A percentile compares a stretch with the other conserved stretches of the same genome.
Evolutionary conservation across 1,284 basidiomycete genomes (phyloP).

Genomic region (Xerocomus amazonicus): DNA sequence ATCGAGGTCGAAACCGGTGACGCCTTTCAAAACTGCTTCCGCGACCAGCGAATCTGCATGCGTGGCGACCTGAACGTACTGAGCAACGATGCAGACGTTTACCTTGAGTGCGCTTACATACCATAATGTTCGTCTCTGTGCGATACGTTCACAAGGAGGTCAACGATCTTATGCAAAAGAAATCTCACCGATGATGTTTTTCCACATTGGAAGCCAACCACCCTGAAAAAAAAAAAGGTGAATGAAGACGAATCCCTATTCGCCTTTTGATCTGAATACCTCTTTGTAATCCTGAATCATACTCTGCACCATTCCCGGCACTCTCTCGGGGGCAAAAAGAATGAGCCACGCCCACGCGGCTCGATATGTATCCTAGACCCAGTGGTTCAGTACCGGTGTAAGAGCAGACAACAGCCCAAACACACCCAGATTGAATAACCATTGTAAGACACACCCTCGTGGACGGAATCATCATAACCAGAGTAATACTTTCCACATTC

Average conservation of each 20-base stretch:
- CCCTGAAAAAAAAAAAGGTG: constrained; percentile 40
- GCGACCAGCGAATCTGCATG: constrained; percentile 81
- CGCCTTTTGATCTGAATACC: constrained; percentile 34
- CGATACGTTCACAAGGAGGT: background rate
- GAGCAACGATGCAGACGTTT: background rate
- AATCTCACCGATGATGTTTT: constrained; percentile 69
- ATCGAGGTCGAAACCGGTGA: constrained; percentile 59
- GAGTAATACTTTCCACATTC: constrained; percentile 75
- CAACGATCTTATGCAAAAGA: background rate
- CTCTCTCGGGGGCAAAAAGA: constrained; percentile 69
- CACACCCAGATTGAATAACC: constrained; percentile 82
- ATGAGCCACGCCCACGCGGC: constrained; percentile 79
- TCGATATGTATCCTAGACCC: constrained; percentile 66
- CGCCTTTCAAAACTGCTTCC: constrained; percentile 68
- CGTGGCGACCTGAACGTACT: constrained; percentile 55
- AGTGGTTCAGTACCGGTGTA: background rate
- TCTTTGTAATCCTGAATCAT: constrained; percentile 79
- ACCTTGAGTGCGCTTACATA: constrained; percentile 9
- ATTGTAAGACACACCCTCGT: constrained; percentile 66
- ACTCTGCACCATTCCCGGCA: constrained; percentile 72
- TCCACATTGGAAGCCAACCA: constrained; percentile 90
- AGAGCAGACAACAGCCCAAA: background rate
- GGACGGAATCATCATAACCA: constrained; percentile 64
- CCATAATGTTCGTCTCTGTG: constrained; percentile 72
- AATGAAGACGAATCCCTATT: background rate